phyloP scores from a whole-genome alignment of 352 stramenopile species.

The Phytophthora capsici region DNA sequence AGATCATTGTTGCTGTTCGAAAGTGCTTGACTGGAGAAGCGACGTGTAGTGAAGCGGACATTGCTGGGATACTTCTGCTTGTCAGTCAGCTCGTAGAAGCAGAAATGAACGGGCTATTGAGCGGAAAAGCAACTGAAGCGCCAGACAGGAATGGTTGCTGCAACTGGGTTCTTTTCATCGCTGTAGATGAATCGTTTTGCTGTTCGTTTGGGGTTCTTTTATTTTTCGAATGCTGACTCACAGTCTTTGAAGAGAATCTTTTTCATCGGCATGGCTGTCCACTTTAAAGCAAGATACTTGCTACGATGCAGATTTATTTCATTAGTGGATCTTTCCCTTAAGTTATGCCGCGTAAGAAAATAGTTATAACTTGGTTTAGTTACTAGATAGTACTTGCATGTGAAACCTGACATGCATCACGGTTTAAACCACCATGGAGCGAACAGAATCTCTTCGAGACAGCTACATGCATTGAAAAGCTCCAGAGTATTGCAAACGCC shows the following conservation, averaged over 20 bases:
- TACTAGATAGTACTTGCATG: too few relatives aligned
- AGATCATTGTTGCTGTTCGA: neutral
- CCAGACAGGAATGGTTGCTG: neutral
- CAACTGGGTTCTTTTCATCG: slow-evolving; percentile 9
- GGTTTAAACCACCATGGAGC: too few relatives aligned
- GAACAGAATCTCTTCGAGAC: too few relatives aligned
- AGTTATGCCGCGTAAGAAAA: too few relatives aligned
- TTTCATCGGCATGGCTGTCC: too few relatives aligned
- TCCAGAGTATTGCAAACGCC: too few relatives aligned
- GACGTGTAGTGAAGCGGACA: neutral
- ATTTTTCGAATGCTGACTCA: neutral
- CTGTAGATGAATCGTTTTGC: slow-evolving; percentile 10
- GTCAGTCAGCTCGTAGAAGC: neutral
- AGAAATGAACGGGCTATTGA: neutral
- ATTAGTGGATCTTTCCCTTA: too few relatives aligned
- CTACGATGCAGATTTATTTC: too few relatives aligned
- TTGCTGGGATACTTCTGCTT: neutral
- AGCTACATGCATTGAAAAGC: too few relatives aligned
- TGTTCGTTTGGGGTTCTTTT: slow-evolving; percentile 9
- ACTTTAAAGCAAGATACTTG: too few relatives aligned
- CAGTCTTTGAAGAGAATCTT: neutral
- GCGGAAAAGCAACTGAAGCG: neutral
- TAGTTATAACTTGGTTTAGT: too few relatives aligned
- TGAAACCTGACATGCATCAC: too few relatives aligned
- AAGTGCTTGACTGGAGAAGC: neutral